Evolutionary conservation across 208 protist genomes (phyloP), one percentile per base, ranked within the genome.

Genomic region (Acanthamoeba sp.): DNA sequence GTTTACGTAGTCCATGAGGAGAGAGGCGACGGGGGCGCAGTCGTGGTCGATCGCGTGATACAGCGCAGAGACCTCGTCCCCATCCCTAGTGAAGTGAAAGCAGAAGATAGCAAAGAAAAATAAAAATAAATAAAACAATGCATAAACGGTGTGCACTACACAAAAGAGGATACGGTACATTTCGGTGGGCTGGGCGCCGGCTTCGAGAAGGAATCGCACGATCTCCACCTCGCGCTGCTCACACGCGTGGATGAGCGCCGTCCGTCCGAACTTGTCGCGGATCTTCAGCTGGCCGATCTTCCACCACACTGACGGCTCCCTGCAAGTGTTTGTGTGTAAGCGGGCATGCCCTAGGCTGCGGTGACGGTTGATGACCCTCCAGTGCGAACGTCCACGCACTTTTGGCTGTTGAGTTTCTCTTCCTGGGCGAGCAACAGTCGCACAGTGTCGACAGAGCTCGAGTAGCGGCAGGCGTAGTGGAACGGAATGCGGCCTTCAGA

Each of bases 41-140:
- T 57, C 76, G 48, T 85, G 76, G n/a, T 85, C 76, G 20, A 85
- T 85, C 40, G 76, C 76, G 29, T 85, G 76, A 18, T 85, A 38
- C 20, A 85, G 76, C 12, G 45, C 76, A 20, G 42, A 48, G 18
- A 85, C 76, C 6, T 5, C 42, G 3, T 85, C 76, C 0, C 45
- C 22, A 20, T 85, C 76, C 2, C 76, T 85, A 20, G 5, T 12
- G 34, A 36, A 62, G 16, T 22, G 55, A 10, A 62, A 22, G 22
- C 55, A 62, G 24, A 29, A 10, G 6, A n/a, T 18, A 62, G 24
- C 9, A 71, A 71, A 38, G 29, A 38, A 71, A 27, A 71, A 71
- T 12, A 69, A 69, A 29, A 29, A 22, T 55, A 16, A 55, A 55
- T 20, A 55, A 16, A 55, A 55, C 16, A 55, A 55, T 20, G 48